These are phyloP conservation scores for Asterophora parasitica DNA, from an alignment of 768 basidiomycete genomes.

Conservation along the genomic window DNA sequence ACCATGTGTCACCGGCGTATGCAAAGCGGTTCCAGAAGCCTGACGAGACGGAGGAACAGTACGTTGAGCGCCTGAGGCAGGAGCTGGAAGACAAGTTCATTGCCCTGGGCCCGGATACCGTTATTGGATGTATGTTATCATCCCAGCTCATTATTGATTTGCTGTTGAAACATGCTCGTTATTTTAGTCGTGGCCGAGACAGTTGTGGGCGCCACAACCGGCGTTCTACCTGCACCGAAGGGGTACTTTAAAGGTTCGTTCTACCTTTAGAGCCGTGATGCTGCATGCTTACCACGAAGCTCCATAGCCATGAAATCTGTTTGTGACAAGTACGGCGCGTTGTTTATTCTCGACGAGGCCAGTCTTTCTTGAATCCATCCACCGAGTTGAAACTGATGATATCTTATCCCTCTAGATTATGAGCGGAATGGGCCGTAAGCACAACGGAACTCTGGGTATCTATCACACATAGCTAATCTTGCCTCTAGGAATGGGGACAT, in stretches of 20 bases:
- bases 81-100: constrained; percentile 86
- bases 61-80: constrained; percentile 69
- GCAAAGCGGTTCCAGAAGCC: constrained; percentile 68
- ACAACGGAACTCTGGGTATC: background rate
- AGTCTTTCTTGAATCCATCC: constrained; percentile 9
- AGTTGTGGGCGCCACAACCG: constrained; percentile 83
- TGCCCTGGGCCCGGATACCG: constrained; percentile 75
- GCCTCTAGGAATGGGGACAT: constrained; percentile 73
- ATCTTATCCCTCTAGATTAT: constrained; percentile 44
- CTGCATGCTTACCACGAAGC: background rate
- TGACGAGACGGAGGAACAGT: constrained; percentile 73
- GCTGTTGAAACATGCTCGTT: background rate
- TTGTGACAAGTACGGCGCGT: constrained; percentile 67
- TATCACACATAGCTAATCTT: background rate
- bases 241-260: constrained; percentile 68
- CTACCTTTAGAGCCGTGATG: background rate
- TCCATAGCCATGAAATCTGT: constrained; percentile 68
- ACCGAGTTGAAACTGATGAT: background rate
- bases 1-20: constrained; percentile 87
- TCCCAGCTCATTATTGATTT: background rate
- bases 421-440: constrained; percentile 86
- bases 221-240: constrained; percentile 69
- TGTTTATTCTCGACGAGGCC: constrained; percentile 85
- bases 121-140: constrained; percentile 65
- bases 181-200: constrained; percentile 73